These are phyloP conservation scores for Clitoria ternatea DNA, from an alignment of 306 rosid species.

Conservation along the genomic window DNA sequence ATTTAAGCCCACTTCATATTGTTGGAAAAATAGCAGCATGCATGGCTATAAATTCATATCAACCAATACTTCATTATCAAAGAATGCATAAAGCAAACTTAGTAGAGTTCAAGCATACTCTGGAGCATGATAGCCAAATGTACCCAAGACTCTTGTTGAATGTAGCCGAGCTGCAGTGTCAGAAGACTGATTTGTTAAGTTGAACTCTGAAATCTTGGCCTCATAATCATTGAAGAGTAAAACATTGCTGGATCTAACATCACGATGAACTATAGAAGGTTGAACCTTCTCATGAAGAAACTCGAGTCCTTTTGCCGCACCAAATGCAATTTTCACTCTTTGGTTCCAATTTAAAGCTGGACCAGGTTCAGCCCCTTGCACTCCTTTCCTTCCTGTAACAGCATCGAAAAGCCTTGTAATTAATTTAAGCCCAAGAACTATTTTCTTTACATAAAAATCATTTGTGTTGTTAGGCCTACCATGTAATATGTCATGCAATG, in stretches of 20 bases:
- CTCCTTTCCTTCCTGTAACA: constrained; percentile 92
- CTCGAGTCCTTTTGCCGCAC: constrained; percentile 93
- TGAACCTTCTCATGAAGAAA: constrained; percentile 82
- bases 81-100: neutral
- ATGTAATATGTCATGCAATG: constrained; percentile 82
- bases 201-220: constrained; percentile 78
- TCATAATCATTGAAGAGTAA: constrained; percentile 61
- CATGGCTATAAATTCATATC: neutral
- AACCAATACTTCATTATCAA: neutral
- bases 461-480: constrained; percentile 35
- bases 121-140: constrained; percentile 94
- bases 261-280: constrained; percentile 80
- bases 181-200: constrained; percentile 71
- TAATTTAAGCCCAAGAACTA: neutral
- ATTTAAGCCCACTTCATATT: neutral
- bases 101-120: constrained; percentile 56
- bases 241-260: constrained; percentile 84
- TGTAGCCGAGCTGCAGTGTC: constrained; percentile 87
- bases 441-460: neutral
- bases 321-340: constrained; percentile 74
- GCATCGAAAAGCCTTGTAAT: neutral
- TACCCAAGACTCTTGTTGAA: constrained; percentile 91
- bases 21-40: neutral
- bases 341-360: constrained; percentile 71
- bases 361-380: constrained; percentile 93